Evolutionary conservation across 164 flowering plant species (phyloP), one percentile per base, ranked within the genome.

Genomic region (Vitis riparia): DNA sequence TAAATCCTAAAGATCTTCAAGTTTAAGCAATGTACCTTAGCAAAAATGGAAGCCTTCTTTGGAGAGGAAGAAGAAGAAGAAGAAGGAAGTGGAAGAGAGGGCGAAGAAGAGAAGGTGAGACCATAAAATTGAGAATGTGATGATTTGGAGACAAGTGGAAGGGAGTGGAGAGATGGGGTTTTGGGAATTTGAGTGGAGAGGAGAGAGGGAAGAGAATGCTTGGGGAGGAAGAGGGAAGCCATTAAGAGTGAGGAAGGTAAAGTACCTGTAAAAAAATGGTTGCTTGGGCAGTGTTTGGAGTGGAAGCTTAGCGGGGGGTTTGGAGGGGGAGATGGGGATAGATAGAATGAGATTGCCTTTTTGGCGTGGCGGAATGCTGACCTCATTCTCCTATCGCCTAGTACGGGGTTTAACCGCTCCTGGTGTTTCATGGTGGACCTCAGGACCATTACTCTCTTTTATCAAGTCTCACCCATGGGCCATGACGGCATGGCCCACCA

Each of bases 51-150:
- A 51, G 23, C 23, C 72, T 73, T 87, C 10, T 13, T 8, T 15
- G 75, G 75, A 63, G 71, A 55, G 71, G 82, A 59, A 65, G 80
- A 74, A 4, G 87, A 76, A 62, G 71, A 55, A 73, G 82, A 57
- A 67, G 81, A 74, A 4, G 87, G 76, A 68, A 78, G 11, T 13
- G 85, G 49, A 17, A 65, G 30, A 52, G 80, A 67, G 37, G 84
- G 51, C 16, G 84, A 60, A 51, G 67, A 50, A 23, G 87, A 82
- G 66, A 90, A 71, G 74, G 77, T 81, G 70, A 86, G 81, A 65
- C 97, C 97, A 72, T 74, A 77, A 67, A 91, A 86, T 10, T 87
- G 90, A 47, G 94, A 90, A 5, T 86, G 79, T 4, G 88, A 85
- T 37, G 92, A 88, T 65, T 72, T 86, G 63, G 87, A 70, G 66